A percentile compares a stretch with the other conserved stretches of the same genome.
phyloP scores from a whole-genome alignment of 176 grass and related monocot genomes.

The maize (Zea mays) region Zm-B73-REFERENCE-NAM-5.0 NC_050096.1:67510001-67510500 shows the following conservation, averaged over 20 bases:
- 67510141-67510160: conserved; percentile 75
- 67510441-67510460: conserved; percentile 55
- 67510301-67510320: conserved; percentile 71
- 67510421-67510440: conserved; percentile 54
- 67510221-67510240: neutral
- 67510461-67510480: conserved; percentile 46
- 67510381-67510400: conserved; percentile 59
- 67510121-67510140: conserved; percentile 46
- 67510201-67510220: conserved; percentile 82
- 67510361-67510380: conserved; percentile 70
- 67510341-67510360: conserved; percentile 72
- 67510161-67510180: conserved; percentile 88
- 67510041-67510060: conserved; percentile 50
- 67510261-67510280: neutral
- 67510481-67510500: conserved; percentile 38
- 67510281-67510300: conserved; percentile 34
- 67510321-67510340: conserved; percentile 54
- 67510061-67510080: conserved; percentile 42
- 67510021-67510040: conserved; percentile 31
- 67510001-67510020: conserved; percentile 29
- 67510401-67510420: conserved; percentile 47
- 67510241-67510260: neutral
- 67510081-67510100: conserved; percentile 45
- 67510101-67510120: conserved; percentile 40
- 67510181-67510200: conserved; percentile 87